Percentiles rank a stretch among this genome's conserved stretches.
Conservation (phyloP, 768 basidiomycete genomes). For the Kwoniella pini region DNA sequence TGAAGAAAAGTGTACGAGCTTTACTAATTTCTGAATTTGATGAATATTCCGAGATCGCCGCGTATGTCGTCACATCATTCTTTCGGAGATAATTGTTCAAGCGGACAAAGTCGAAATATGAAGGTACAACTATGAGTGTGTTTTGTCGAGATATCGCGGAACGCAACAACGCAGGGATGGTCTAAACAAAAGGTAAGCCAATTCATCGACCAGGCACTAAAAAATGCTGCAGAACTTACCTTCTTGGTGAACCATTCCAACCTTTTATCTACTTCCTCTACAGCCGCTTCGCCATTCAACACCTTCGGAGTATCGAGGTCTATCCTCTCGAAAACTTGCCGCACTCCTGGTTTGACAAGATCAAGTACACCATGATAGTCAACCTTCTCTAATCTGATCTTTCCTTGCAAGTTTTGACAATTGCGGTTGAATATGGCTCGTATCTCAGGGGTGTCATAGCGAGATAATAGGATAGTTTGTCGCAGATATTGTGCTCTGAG, state of each 20-base stretch:
- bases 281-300: constrained; percentile 56
- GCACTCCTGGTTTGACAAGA: constrained; percentile 76
- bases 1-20: constrained; percentile 89
- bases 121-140: constrained; percentile 85
- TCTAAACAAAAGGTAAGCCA: constrained; percentile 56
- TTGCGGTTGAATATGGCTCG: constrained; percentile 73
- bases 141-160: constrained; percentile 91
- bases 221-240: constrained; percentile 55
- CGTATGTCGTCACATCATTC: constrained; percentile 67
- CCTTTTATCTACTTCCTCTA: constrained; percentile 81
- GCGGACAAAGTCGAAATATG: constrained; percentile 94
- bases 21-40: constrained; percentile 91
- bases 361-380: constrained; percentile 66
- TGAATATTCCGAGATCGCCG: constrained; percentile 89
- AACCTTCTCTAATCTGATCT: constrained; percentile 65
- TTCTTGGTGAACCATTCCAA: constrained; percentile 85
- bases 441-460: constrained; percentile 86
- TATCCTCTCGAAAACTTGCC: constrained; percentile 63
- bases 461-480: constrained; percentile 82
- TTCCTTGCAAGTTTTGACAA: constrained; percentile 82
- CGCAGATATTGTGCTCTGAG: constrained; percentile 77
- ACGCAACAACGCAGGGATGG: constrained; percentile 78
- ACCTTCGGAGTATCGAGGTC: constrained; percentile 30
- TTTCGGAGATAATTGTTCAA: constrained; percentile 84
- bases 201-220: background rate